Base-by-base conservation (phyloP, 768 basidiomycete species). In the Leccinum imitatum region DNA sequence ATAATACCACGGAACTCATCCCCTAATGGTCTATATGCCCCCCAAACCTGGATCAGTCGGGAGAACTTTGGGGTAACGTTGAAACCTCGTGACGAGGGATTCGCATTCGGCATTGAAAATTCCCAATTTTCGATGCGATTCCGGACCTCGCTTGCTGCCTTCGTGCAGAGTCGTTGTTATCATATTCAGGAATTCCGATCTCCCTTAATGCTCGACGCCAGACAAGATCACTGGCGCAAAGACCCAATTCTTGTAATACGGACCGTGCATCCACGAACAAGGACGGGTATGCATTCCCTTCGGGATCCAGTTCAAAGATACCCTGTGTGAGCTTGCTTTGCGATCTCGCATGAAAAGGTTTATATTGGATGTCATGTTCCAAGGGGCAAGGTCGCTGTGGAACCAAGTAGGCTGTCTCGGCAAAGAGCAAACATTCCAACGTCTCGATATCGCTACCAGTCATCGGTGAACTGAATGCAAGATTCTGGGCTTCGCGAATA, bases 21-120 rank as follows among this genome's bases (percentile, higher is more conserved):
- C 6, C 83, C 84, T 50, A 82, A 78, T 14, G 77, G 73, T 59
- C 78, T 76, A 67, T 81, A 87, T 1, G 81, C 78, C 58, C 80
- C 80, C 46, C 92, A 75, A 48, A 85, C 73, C 51, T 90, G 81
- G 3, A 87, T 75, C 25, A 93, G 70, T 63, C 77, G 82, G 46
- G 80, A 65, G 61, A 91, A 84, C 60, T 93, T 91, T 2, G 83
- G 83, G 0, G 86, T 84, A 21, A 89, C 82, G 65, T 92, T 92
- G 67, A 84, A 86, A 6, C 83, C 79, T 56, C 74, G 73, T 6
- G 87, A 88, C 30, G 76, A 77, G 1, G 79, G 65, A 64, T 87
- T 81, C 8, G 83, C 69, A 59, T 87, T 87, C 13, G 89, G 87
- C 78, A 86, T 82, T 6, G 81, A 76, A 66, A 85, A 89, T 14